Evolutionary conservation across 768 basidiomycete species (phyloP), one percentile per base, ranked within the genome.

Genomic region (Phaeotremella fagi): DNA sequence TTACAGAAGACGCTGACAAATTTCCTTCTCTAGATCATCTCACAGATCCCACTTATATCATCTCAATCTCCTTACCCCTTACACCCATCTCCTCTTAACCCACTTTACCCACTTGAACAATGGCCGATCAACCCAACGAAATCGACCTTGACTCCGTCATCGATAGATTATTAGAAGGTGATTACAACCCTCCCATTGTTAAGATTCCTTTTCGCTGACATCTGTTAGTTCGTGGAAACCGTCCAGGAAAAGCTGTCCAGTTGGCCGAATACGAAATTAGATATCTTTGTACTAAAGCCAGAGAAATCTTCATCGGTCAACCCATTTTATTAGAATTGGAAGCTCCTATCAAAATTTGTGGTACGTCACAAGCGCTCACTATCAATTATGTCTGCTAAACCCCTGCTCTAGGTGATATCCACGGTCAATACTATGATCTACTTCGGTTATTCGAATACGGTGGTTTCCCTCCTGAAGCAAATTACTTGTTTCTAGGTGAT

Each of bases 111-210:
- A 35, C 43, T 28, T 23, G 5, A 50, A 63, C 27, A 25, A 74
- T 72, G 71, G 69, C 69, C 18, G 72, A 73, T 36, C 61, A 54
- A 60, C 64, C 68, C 15, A 70, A 86, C 73, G 94, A 97, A 76
- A 94, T 99, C 78, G 94, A 99, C 82, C 83, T 98, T 59, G 94
- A 99, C 81, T 92, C 90, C 76, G 90, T 99, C 80, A 98, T 99
- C 72, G 94, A 97, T 84, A 83, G 91, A 57, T 81, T 98, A 60
- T 80, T 97, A 60, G 94, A 98, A 85, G 94, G 94, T 94, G 80
- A 77, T 86, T 63, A 24, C 31, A 7, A 33, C 9, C 7, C 31
- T 33, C 9, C 31, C 31, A 33, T 38, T 16, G 26, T 26, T 48
- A n/a, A 41, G 38, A 24, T 44, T 35, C 15, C 26, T 38, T 18